Conservation (phyloP, 2,329 filamentous ascomycete species). For the Alternaria burnsii region DNA sequence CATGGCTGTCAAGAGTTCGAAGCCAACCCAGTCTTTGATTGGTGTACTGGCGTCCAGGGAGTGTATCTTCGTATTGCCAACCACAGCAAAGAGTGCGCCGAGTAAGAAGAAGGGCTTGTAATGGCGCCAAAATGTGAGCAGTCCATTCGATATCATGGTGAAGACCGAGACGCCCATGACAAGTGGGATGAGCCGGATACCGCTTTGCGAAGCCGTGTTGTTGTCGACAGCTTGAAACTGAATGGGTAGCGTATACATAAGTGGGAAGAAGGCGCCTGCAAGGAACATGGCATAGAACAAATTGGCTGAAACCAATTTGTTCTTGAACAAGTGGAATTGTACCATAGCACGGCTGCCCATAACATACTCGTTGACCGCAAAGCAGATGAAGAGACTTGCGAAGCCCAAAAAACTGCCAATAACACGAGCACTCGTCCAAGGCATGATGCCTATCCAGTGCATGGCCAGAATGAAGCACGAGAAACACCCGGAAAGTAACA, state of each 20-base stretch:
- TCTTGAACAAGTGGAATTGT: slow-evolving; percentile 32
- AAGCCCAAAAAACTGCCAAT: slow-evolving; percentile 61
- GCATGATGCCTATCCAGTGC: slow-evolving; percentile 40
- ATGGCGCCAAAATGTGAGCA: slow-evolving; percentile 46
- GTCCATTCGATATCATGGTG: slow-evolving; percentile 37
- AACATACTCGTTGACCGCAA: slow-evolving; percentile 45
- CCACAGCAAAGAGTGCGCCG: slow-evolving; percentile 34
- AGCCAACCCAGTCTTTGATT: slow-evolving; percentile 57
- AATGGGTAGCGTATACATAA: slow-evolving; percentile 41
- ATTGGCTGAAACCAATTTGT: slow-evolving; percentile 26
- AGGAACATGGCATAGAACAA: slow-evolving; percentile 35
- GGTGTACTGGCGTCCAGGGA: slow-evolving; percentile 50
- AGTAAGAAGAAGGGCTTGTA: slow-evolving; percentile 55
- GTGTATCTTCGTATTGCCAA: slow-evolving; percentile 39
- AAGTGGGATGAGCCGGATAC: slow-evolving; percentile 39
- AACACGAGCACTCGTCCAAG: slow-evolving; percentile 56
- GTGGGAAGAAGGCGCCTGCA: slow-evolving; percentile 38
- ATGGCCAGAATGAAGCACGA: slow-evolving; percentile 40
- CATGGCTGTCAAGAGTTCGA: slow-evolving; percentile 56
- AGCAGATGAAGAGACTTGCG: slow-evolving; percentile 55
- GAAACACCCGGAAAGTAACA: slow-evolving; percentile 28
- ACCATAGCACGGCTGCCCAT: slow-evolving; percentile 42
- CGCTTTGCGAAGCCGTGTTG: slow-evolving; percentile 35
- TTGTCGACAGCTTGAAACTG: slow-evolving; percentile 42
- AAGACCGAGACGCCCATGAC: slow-evolving; percentile 39